phyloP scores from a whole-genome alignment of 202 grass and related monocot species.

The Brachypodium distachyon region DNA sequence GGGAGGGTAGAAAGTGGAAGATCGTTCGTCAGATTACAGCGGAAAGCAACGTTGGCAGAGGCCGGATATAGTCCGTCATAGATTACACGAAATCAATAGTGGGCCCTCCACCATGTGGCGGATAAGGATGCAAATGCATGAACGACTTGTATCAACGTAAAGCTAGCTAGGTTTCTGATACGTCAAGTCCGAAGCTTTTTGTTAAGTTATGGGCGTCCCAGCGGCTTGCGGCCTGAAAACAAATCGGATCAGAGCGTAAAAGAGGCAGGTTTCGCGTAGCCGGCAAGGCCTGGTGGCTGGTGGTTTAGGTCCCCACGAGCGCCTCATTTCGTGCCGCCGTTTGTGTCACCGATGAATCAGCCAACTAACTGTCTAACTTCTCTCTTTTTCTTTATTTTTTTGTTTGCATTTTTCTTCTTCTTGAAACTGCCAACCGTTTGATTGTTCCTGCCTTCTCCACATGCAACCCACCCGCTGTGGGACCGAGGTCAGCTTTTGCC shows the following conservation, averaged over 20 bases:
- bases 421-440: neutral
- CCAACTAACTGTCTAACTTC: neutral
- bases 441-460: conserved; percentile 13
- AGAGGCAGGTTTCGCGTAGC: neutral
- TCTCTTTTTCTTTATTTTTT: neutral
- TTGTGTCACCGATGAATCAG: conserved; percentile 32
- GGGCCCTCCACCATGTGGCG: conserved; percentile 27
- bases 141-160: neutral
- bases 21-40: neutral
- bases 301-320: neutral
- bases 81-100: conserved; percentile 24
- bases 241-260: neutral
- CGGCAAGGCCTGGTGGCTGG: conserved; percentile 14
- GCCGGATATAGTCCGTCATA: neutral
- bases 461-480: neutral
- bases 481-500: neutral
- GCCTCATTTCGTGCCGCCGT: neutral
- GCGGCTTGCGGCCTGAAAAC: neutral
- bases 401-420: too few relatives aligned
- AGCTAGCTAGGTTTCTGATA: neutral
- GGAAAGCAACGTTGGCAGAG: conserved; percentile 5
- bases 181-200: neutral
- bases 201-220: neutral
- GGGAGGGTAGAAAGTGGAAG: neutral
- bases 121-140: conserved; percentile 13